Conservation (phyloP, 2,329 filamentous ascomycete species). For the Ophiosphaerella herpotricha region DNA sequence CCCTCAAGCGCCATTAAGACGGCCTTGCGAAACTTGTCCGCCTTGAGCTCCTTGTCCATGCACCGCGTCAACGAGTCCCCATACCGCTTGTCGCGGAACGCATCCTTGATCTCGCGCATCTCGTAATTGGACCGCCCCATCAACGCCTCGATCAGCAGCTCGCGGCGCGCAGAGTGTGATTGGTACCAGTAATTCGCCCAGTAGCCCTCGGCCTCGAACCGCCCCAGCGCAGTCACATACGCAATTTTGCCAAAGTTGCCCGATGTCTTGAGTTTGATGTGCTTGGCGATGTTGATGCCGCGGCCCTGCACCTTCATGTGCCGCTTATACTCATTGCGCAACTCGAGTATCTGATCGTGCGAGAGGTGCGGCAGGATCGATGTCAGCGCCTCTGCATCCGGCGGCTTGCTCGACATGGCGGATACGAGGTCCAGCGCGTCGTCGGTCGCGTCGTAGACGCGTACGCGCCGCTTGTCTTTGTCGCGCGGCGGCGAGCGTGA, state of each 20-base stretch:
- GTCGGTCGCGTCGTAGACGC: slow-evolving; percentile 81
- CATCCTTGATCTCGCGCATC: slow-evolving; percentile 81
- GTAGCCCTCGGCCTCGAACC: slow-evolving; percentile 92
- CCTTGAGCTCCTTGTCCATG: slow-evolving; percentile 90
- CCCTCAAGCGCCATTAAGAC: slow-evolving; percentile 84
- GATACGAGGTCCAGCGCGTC: slow-evolving; percentile 78
- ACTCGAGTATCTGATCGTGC: slow-evolving; percentile 83
- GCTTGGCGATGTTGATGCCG: slow-evolving; percentile 83
- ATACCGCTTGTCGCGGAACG: slow-evolving; percentile 92
- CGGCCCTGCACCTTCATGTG: slow-evolving; percentile 82
- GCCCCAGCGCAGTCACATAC: slow-evolving; percentile 85
- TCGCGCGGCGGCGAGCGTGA: slow-evolving; percentile 16
- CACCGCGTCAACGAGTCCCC: slow-evolving; percentile 77
- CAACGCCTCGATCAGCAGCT: slow-evolving; percentile 88
- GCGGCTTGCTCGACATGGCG: slow-evolving; percentile 69
- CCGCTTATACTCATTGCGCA: slow-evolving; percentile 88
- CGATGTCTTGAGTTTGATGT: slow-evolving; percentile 80
- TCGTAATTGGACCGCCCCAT: slow-evolving; percentile 92
- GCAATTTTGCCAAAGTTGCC: slow-evolving; percentile 85
- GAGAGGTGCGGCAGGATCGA: slow-evolving; percentile 75
- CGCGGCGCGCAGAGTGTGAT: slow-evolving; percentile 78
- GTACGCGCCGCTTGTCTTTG: slow-evolving; percentile 61
- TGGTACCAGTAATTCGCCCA: slow-evolving; percentile 99
- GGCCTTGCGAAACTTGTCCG: slow-evolving; percentile 93
- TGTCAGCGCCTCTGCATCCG: slow-evolving; percentile 76